Percentiles rank a stretch among this genome's conserved stretches.
These are phyloP conservation scores for Pneumocystis sp. DNA, from an alignment of 1,139 yeast species.

Conservation along the genomic window DNA sequence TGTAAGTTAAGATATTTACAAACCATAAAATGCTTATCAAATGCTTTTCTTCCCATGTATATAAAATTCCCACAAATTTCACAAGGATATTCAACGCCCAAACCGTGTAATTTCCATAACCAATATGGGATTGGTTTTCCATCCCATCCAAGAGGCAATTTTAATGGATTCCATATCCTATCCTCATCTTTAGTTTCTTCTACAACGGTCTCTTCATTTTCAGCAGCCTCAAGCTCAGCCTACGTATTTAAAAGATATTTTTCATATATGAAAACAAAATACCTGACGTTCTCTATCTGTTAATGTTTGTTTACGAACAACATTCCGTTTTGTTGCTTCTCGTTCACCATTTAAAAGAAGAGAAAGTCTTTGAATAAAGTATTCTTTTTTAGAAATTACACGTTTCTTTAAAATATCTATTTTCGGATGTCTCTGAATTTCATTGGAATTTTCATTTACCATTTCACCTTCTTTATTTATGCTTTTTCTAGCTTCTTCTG, in stretches of 20 bases:
- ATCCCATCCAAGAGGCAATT: constrained; percentile 70
- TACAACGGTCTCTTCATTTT: constrained; percentile 16
- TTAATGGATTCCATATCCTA: constrained; percentile 31
- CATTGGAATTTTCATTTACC: neutral
- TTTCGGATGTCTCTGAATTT: neutral
- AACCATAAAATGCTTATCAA: constrained; percentile 51
- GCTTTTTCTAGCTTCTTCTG: constrained; percentile 1
- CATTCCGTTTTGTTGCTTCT: constrained; percentile 41
- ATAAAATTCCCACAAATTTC: constrained; percentile 72
- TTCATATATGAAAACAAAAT: constrained; percentile 27
- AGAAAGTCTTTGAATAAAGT: constrained; percentile 26
- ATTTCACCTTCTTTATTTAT: neutral
- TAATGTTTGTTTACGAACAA: constrained; percentile 51
- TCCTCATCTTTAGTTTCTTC: constrained; percentile 17
- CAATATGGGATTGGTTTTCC: constrained; percentile 89
- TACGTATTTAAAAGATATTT: constrained; percentile 18
- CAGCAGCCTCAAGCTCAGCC: constrained; percentile 13
- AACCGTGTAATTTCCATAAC: constrained; percentile 81
- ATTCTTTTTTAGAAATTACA: constrained; percentile 24
- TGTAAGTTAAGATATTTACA: neutral
- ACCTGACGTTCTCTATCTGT: constrained; percentile 59
- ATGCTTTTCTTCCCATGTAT: constrained; percentile 61
- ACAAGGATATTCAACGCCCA: constrained; percentile 58
- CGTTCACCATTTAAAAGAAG: constrained; percentile 28
- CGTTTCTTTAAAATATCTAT: constrained; percentile 5